Evolutionary conservation across 2,329 filamentous ascomycete genomes (phyloP), one percentile per base, ranked within the genome.

Genomic region (Cladosporium sp.): DNA sequence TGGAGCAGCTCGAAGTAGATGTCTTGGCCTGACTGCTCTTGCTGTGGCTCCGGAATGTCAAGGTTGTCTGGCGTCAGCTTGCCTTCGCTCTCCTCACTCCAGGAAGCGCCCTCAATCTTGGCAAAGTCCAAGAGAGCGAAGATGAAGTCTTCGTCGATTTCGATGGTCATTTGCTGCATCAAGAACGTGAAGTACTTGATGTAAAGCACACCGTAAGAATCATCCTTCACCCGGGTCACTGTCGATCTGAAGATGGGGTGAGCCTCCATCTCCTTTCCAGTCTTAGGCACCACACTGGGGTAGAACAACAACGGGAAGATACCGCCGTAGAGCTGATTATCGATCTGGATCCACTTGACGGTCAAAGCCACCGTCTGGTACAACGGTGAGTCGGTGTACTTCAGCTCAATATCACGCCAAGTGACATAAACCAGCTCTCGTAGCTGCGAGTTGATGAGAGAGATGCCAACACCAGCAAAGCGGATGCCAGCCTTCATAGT

Each of bases 301-400:
- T 99, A 99, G 66, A 99, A 84, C 34, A 99, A 88, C 80, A 99
- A 96, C 0, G 95, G 95, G 84, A 99, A 99, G 72, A 99, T 93
- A 30, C 96, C 95, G 32, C 96, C 96, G 74, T 99, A 99, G 15
- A 99, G 87, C 78, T 99, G 95, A 73, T 99, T 99, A 79, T 99
- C 95, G 72, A 99, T 92, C 79, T 99, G 95, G 32, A 99, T 95
- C 96, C 96, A 99, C 78, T 99, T 98, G 76, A 98, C 90, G 0
- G 92, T 92, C 60, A 95, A 83, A 58, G 92, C 94, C 68, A 97
- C 80, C 0, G 93, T 98, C 79, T 99, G 95, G 75, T 97, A 97
- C 18, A 97, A 83, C 21, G 89, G 87, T n/a, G 95, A 98, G 74
- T 99, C 95, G 65, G 89, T 92, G 78, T 95, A 97, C 68, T 93